Conservation (phyloP, 179 eudicot species). For the Actinidia chinensis region DNA sequence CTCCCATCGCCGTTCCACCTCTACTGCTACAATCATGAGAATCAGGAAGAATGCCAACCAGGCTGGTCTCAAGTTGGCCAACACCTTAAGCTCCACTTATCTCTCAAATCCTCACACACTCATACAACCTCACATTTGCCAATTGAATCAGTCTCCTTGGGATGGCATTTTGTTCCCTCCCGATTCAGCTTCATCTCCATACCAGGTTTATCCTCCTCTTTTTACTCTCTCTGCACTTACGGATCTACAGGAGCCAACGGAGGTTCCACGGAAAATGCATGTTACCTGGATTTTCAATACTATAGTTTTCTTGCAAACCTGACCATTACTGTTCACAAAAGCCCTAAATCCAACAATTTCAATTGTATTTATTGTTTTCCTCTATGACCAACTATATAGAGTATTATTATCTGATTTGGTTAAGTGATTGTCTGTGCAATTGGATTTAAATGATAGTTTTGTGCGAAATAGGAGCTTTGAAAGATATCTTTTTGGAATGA, state of each 20-base stretch:
- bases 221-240: neutral
- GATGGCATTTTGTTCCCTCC: constrained; percentile 43
- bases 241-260: constrained; percentile 18
- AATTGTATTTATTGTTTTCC: constrained; percentile 19
- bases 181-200: constrained; percentile 13
- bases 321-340: constrained; percentile 35
- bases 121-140: constrained; percentile 6
- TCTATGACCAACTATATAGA: constrained; percentile 15
- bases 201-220: constrained; percentile 18
- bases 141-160: constrained; percentile 83
- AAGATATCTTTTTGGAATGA: neutral
- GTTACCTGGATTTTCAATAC: constrained; percentile 3
- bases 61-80: neutral
- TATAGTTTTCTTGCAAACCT: constrained; percentile 23
- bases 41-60: neutral
- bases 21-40: neutral
- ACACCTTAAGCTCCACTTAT: constrained; percentile 20
- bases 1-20: neutral
- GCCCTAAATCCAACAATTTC: constrained; percentile 24
- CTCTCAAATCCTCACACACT: neutral
- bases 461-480: too few species aligned
- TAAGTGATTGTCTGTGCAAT: too few species aligned
- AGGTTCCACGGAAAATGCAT: neutral
- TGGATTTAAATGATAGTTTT: too few species aligned
- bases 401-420: too few species aligned